phyloP scores from a whole-genome alignment of 2,329 filamentous ascomycete genomes.

The Aphanocladium album region DNA sequence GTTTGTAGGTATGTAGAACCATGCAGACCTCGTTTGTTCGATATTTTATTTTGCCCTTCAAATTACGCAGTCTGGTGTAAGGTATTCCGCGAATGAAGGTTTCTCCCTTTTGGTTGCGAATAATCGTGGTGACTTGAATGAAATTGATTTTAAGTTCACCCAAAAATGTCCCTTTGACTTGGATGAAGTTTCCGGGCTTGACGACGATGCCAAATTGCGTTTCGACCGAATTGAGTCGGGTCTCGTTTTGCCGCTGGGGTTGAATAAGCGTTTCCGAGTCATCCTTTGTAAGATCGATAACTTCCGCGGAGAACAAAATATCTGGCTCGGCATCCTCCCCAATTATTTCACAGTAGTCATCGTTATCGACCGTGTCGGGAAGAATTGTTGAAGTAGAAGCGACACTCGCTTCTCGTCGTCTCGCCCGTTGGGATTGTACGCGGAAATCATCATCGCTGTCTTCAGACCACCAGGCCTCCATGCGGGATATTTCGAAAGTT shows the following conservation, averaged over 20 bases:
- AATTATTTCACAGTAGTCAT: not conserved
- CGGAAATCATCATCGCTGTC: not conserved
- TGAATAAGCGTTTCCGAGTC: conserved; percentile 14
- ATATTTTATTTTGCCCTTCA: conserved; percentile 32
- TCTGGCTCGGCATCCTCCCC: not conserved
- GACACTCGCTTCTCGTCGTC: not conserved
- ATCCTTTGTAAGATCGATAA: conserved; percentile 32
- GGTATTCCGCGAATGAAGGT: conserved; percentile 34
- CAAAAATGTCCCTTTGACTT: conserved; percentile 21
- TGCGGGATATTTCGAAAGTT: not conserved
- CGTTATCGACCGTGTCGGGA: not conserved
- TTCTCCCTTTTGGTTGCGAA: conserved; percentile 22
- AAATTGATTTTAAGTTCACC: conserved; percentile 27
- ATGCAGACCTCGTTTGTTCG: conserved; percentile 40
- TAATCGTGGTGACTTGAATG: conserved; percentile 39
- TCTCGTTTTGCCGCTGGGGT: conserved; percentile 20
- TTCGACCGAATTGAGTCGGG: conserved; percentile 17
- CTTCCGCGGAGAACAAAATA: conserved; percentile 18
- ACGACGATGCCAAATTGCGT: conserved; percentile 13
- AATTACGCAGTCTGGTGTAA: conserved; percentile 29
- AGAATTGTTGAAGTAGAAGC: not conserved
- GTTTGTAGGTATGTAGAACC: conserved; percentile 32
- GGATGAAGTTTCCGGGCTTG: conserved; percentile 23
- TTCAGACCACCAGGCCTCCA: not conserved
- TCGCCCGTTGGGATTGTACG: not conserved